Evolutionary conservation across 1,139 yeast species (phyloP).

Genomic region (Geotrichum cucujoidarum): DNA sequence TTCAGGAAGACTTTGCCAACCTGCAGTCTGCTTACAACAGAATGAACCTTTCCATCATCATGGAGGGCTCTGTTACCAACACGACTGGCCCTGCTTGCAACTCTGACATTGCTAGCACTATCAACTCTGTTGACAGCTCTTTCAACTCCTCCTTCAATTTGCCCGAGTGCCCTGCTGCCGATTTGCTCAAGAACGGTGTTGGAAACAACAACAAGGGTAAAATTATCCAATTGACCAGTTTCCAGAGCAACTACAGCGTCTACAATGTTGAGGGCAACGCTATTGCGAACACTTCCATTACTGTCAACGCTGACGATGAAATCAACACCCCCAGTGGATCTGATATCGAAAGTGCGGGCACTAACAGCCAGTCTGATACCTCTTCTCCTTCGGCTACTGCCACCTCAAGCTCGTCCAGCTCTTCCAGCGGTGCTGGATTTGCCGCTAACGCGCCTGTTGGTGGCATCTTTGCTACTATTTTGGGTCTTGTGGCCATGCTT

Average conservation of each 20-base stretch:
- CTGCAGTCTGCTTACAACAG: slow-evolving; percentile 28
- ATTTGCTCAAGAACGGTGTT: slow-evolving; percentile 49
- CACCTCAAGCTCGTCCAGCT: slow-evolving; percentile 20
- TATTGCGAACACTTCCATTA: slow-evolving; percentile 46
- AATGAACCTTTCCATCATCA: slow-evolving; percentile 18
- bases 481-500: slow-evolving; percentile 24
- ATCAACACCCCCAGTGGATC: slow-evolving; percentile 29
- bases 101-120: slow-evolving; percentile 33
- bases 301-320: slow-evolving; percentile 26
- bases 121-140: slow-evolving; percentile 36
- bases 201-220: slow-evolving; percentile 48
- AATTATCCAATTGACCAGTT: slow-evolving; percentile 40
- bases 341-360: slow-evolving; percentile 10
- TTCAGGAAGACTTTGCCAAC: slow-evolving; percentile 34
- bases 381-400: slow-evolving; percentile 15
- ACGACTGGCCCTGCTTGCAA: slow-evolving; percentile 12
- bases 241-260: slow-evolving; percentile 43
- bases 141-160: slow-evolving; percentile 40
- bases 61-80: slow-evolving; percentile 18
- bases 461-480: slow-evolving; percentile 23
- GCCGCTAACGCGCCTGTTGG: slow-evolving; percentile 18
- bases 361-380: slow-evolving; percentile 13
- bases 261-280: slow-evolving; percentile 49
- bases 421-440: slow-evolving; percentile 15
- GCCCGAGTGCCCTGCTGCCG: slow-evolving; percentile 41